A percentile compares a stretch with the other conserved stretches of the same genome.
These are phyloP conservation scores for Kondoa subrosea DNA, from an alignment of 768 basidiomycete species.

Conservation along the genomic window DNA sequence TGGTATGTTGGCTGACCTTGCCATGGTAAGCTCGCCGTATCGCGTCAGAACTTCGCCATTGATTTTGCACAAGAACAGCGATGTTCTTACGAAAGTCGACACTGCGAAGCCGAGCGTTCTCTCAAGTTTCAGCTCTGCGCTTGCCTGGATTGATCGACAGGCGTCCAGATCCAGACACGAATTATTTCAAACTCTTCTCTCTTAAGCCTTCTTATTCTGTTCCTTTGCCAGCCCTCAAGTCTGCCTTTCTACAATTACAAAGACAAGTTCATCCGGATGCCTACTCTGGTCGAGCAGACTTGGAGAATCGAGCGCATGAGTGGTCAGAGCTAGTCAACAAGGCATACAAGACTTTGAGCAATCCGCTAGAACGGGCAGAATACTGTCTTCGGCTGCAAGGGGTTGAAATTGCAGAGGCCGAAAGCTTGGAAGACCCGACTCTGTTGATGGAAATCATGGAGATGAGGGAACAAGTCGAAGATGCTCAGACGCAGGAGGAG, in stretches of 20 bases:
- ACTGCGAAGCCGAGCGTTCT: too few relatives aligned
- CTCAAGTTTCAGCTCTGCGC: too few relatives aligned
- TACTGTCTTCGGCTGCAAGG: conserved; percentile 33
- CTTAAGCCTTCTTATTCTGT: conserved; percentile 29
- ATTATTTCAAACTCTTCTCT: conserved; percentile 30
- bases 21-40: too few relatives aligned
- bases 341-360: conserved; percentile 39
- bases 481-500: conserved; percentile 30
- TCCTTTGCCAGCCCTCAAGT: conserved; percentile 28
- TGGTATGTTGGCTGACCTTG: too few relatives aligned
- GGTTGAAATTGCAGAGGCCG: conserved; percentile 32
- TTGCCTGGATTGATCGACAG: not conserved
- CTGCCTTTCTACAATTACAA: conserved; percentile 31
- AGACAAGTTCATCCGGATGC: conserved; percentile 35
- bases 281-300: not conserved
- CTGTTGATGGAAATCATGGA: conserved; percentile 35
- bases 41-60: too few relatives aligned
- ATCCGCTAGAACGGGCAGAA: conserved; percentile 32
- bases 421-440: conserved; percentile 33
- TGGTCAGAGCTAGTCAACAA: conserved; percentile 53
- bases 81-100: too few relatives aligned
- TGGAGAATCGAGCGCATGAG: conserved; percentile 27
- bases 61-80: too few relatives aligned
- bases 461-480: conserved; percentile 34
- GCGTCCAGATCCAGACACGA: conserved; percentile 15